phyloP scores from a whole-genome alignment of 106 monocot genomes.

The Agapanthus africanus region DNA sequence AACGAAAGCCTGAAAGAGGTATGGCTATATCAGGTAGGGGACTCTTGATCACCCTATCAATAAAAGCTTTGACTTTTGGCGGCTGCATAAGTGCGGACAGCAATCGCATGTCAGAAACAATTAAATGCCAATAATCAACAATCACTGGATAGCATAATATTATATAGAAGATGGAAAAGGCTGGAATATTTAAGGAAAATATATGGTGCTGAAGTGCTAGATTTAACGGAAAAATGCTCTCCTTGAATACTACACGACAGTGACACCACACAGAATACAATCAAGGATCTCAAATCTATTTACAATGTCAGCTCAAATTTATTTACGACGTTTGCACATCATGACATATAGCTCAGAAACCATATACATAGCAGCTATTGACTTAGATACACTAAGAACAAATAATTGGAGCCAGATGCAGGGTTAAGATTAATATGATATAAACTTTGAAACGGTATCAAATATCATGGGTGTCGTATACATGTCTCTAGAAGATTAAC shows the following conservation, averaged over 20 bases:
- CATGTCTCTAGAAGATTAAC: too few species aligned
- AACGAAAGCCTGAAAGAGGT: slow-evolving; percentile 90
- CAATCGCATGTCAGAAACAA: slow-evolving; percentile 17
- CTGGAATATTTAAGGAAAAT: neutral
- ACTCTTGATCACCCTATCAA: slow-evolving; percentile 91
- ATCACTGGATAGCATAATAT: too few species aligned
- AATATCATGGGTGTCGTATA: neutral
- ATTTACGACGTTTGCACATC: neutral
- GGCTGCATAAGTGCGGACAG: slow-evolving; percentile 48
- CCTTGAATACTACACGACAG: neutral
- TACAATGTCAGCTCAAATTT: too few species aligned
- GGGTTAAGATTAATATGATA: neutral
- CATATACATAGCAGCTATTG: too few species aligned
- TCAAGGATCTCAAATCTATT: neutral
- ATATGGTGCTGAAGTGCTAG: neutral
- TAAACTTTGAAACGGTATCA: too few species aligned
- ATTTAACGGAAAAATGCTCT: neutral
- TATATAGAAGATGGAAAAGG: neutral
- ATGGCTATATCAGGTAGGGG: slow-evolving; percentile 92
- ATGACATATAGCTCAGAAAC: neutral
- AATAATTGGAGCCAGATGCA: neutral
- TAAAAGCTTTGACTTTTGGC: slow-evolving; percentile 82
- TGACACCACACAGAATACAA: neutral
- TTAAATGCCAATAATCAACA: neutral
- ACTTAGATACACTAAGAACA: neutral